phyloP scores from a whole-genome alignment of 2,329 filamentous ascomycete species.

The Fusarium sterilihyphosum region DNA sequence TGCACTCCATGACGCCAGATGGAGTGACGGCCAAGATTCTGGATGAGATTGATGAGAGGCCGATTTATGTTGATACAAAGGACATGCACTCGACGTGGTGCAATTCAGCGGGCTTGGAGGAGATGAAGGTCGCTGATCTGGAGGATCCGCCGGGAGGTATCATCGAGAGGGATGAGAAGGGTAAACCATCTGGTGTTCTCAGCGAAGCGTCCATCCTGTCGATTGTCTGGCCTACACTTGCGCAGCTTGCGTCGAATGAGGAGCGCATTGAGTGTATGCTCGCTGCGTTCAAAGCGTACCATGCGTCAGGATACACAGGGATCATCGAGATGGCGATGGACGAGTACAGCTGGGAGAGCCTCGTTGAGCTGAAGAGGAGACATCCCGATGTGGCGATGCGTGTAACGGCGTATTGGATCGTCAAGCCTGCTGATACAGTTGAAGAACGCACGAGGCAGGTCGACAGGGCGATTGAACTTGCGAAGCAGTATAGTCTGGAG shows the following conservation, averaged over 20 bases:
- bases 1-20: conserved; percentile 59
- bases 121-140: conserved; percentile 58
- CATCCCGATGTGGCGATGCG: conserved; percentile 51
- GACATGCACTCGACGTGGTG: conserved; percentile 68
- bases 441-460: conserved; percentile 58
- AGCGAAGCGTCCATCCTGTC: conserved; percentile 62
- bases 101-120: conserved; percentile 60
- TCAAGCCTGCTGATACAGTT: conserved; percentile 57
- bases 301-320: conserved; percentile 63
- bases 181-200: conserved; percentile 61
- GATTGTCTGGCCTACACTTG: conserved; percentile 66
- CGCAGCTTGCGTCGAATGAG: conserved; percentile 56
- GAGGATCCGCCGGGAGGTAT: conserved; percentile 61
- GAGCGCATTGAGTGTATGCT: conserved; percentile 60
- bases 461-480: conserved; percentile 58
- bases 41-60: conserved; percentile 63
- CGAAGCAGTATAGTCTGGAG: conserved; percentile 47
- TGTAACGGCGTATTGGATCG: conserved; percentile 66
- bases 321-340: conserved; percentile 71
- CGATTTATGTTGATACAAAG: conserved; percentile 67
- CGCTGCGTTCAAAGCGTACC: conserved; percentile 61
- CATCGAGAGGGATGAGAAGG: conserved; percentile 60
- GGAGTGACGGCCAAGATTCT: conserved; percentile 56
- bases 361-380: conserved; percentile 55
- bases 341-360: conserved; percentile 62